Percentiles rank a stretch among this genome's conserved stretches.
These are phyloP conservation scores for Podila clonocystis DNA, from an alignment of 192 early-diverging fungal species.

Conservation along the genomic window DNA sequence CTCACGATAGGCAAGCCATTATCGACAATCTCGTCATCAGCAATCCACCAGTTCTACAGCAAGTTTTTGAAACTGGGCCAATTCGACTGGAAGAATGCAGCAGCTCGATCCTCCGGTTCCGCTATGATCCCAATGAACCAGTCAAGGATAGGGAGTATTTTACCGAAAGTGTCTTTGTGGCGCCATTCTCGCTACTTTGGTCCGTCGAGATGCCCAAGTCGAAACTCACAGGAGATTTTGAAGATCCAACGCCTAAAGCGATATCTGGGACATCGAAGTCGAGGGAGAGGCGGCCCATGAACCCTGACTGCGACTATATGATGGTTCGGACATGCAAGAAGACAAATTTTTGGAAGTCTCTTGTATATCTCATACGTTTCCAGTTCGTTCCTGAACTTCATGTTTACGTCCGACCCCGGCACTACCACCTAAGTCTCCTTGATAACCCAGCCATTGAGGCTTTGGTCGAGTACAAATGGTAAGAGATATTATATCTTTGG, in stretches of 20 bases:
- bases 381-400: background rate
- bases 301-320: too few relatives aligned
- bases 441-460: constrained; percentile 31
- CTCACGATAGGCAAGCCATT: background rate
- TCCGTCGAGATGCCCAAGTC: too few relatives aligned
- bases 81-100: background rate
- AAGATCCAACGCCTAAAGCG: too few relatives aligned
- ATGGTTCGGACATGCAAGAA: too few relatives aligned
- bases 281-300: too few relatives aligned
- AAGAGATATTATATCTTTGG: background rate
- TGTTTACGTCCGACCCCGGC: background rate
- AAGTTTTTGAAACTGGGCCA: background rate
- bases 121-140: background rate
- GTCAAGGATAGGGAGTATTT: background rate
- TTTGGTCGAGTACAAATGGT: constrained; percentile 37
- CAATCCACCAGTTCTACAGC: background rate
- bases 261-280: too few relatives aligned
- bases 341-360: background rate
- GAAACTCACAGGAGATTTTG: too few relatives aligned
- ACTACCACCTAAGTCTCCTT: background rate
- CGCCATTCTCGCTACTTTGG: constrained; percentile 2
- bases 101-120: background rate
- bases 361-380: background rate
- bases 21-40: constrained; percentile 4
- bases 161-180: background rate